Percentiles rank a stretch among this genome's conserved stretches.
phyloP scores from a whole-genome alignment of 495 filamentous ascomycete genomes.

The Aspergillus kassunensis region DNA sequence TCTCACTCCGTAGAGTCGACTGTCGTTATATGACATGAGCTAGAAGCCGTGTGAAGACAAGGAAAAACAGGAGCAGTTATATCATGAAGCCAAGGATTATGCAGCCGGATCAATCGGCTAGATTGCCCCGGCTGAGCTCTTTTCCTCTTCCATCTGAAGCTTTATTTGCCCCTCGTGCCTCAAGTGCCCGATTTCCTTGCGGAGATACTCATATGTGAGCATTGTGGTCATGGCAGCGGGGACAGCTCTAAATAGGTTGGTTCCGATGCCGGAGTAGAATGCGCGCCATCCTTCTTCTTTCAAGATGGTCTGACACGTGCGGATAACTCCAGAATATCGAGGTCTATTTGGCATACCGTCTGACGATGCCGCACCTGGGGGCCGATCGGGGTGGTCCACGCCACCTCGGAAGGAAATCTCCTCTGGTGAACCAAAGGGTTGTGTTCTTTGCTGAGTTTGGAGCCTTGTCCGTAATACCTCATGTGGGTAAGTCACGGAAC shows the following conservation, averaged over 20 bases:
- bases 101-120: background rate
- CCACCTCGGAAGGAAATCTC: constrained; percentile 64
- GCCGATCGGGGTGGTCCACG: constrained; percentile 42
- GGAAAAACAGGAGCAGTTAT: background rate
- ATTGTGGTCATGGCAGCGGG: constrained; percentile 95
- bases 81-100: background rate
- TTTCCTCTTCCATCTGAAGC: constrained; percentile 24
- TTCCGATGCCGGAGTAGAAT: constrained; percentile 97
- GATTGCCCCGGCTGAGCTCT: constrained; percentile 19
- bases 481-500: constrained; percentile 93
- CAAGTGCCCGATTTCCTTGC: constrained; percentile 50
- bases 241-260: constrained; percentile 93
- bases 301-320: constrained; percentile 78
- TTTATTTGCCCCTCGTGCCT: constrained; percentile 48
- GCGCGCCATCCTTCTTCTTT: constrained; percentile 92
- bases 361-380: constrained; percentile 47
- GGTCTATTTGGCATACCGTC: constrained; percentile 57
- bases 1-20: background rate
- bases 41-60: background rate
- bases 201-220: constrained; percentile 90
- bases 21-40: background rate
- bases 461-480: constrained; percentile 89
- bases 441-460: constrained; percentile 74
- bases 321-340: constrained; percentile 77
- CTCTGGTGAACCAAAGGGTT: constrained; percentile 41